phyloP scores from a whole-genome alignment of 441 rosid species.

The Gossypium schwendimanii region DNA sequence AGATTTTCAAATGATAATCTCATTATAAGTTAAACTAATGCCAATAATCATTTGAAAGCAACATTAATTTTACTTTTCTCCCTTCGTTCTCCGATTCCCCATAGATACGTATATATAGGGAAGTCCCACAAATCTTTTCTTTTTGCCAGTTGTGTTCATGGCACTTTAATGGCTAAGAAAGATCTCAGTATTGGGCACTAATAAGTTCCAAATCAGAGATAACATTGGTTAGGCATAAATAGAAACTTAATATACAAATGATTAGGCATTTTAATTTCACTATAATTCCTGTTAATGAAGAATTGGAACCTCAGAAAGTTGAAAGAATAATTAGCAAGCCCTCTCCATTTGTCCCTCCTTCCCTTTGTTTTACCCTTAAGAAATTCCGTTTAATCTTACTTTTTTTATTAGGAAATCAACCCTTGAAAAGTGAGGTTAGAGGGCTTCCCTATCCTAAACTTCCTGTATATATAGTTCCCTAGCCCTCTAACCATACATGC shows the following conservation, averaged over 20 bases:
- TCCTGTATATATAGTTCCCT: background rate
- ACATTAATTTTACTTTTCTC: background rate
- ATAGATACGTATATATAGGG: background rate
- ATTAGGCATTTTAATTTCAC: background rate
- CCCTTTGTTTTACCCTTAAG: background rate
- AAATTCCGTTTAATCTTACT: background rate
- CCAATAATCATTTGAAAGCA: background rate
- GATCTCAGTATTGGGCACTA: background rate
- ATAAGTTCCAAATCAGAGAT: background rate
- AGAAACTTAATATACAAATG: background rate
- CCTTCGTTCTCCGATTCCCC: background rate
- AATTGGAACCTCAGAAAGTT: conserved; percentile 2
- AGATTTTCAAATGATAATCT: background rate
- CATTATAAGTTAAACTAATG: background rate
- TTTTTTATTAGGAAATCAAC: background rate
- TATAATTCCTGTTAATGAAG: background rate
- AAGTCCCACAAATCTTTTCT: background rate
- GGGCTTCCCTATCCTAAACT: background rate
- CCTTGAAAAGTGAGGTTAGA: background rate
- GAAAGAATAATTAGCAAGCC: conserved; percentile 6
- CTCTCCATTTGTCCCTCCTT: background rate
- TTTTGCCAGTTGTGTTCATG: background rate
- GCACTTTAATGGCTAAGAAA: background rate
- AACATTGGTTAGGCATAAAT: background rate
- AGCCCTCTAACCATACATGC: background rate